Conservation (phyloP, 2,329 filamentous ascomycete genomes). For the Berkeleyomyces basicola region DNA sequence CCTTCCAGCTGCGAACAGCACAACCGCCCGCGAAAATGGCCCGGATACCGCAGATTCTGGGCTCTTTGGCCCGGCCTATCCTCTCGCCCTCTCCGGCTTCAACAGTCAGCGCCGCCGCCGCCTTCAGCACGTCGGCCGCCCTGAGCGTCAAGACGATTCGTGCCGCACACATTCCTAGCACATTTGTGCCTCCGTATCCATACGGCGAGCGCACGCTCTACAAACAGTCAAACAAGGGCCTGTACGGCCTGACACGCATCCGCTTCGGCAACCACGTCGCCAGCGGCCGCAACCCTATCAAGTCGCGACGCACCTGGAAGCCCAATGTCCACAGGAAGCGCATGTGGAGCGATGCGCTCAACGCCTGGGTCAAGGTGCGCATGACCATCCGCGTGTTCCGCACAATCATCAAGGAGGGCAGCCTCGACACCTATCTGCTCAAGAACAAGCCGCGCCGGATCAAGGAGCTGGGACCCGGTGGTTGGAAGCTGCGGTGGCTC, state of each 20-base stretch:
- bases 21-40: background rate
- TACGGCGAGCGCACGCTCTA: slow-evolving; percentile 53
- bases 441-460: slow-evolving; percentile 62
- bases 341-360: slow-evolving; percentile 47
- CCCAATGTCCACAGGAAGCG: slow-evolving; percentile 57
- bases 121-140: slow-evolving; percentile 24
- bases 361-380: slow-evolving; percentile 46
- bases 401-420: slow-evolving; percentile 63
- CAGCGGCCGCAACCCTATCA: slow-evolving; percentile 47
- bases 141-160: slow-evolving; percentile 26
- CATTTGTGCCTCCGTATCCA: slow-evolving; percentile 50
- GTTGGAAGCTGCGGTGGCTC: slow-evolving; percentile 80
- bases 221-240: slow-evolving; percentile 64
- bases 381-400: slow-evolving; percentile 53
- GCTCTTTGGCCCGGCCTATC: background rate
- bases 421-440: slow-evolving; percentile 80
- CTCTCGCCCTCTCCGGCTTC: background rate
- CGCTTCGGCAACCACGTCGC: slow-evolving; percentile 70
- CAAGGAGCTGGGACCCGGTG: slow-evolving; percentile 73
- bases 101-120: background rate
- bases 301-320: slow-evolving; percentile 56
- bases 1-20: background rate
- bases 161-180: slow-evolving; percentile 28
- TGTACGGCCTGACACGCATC: slow-evolving; percentile 54
- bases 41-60: background rate